Evolutionary conservation across 768 basidiomycete species (phyloP).

Genomic region (Rhodotorula sphaerocarpa): DNA sequence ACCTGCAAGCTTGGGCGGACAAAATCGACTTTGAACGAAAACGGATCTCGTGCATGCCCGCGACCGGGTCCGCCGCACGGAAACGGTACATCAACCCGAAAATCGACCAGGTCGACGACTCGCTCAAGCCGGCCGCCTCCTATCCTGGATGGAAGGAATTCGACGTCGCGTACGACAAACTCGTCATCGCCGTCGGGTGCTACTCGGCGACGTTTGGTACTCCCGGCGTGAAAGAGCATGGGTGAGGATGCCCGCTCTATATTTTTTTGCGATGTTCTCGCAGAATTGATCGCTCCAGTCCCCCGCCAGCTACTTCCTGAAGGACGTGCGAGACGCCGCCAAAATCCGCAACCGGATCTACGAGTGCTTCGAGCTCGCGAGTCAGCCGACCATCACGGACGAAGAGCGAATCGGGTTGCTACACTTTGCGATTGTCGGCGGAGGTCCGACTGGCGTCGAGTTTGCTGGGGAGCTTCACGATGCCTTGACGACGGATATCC

Average conservation of each 20-base stretch:
- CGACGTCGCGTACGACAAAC: constrained; percentile 63
- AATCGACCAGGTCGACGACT: not conserved
- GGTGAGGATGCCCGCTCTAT: no score
- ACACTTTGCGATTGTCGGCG: constrained; percentile 78
- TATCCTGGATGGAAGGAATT: constrained; percentile 46
- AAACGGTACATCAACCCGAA: not conserved
- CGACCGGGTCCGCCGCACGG: not conserved
- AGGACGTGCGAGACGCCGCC: constrained; percentile 38
- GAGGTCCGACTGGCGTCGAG: constrained; percentile 54
- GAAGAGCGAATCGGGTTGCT: constrained; percentile 65
- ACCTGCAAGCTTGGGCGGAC: constrained; percentile 42
- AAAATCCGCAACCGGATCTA: constrained; percentile 31
- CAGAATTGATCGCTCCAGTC: constrained; percentile 7
- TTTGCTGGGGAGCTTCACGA: constrained; percentile 77
- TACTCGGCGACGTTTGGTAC: constrained; percentile 60
- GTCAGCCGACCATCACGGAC: constrained; percentile 68
- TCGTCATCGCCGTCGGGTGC: constrained; percentile 75
- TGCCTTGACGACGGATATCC: constrained; percentile 60
- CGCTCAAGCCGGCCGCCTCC: not conserved
- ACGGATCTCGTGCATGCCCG: constrained; percentile 26
- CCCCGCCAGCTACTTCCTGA: constrained; percentile 48
- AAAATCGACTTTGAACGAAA: constrained; percentile 37
- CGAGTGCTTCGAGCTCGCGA: constrained; percentile 74
- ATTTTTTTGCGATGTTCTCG: not conserved
- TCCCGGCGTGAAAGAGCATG: constrained; percentile 46